Evolutionary conservation across 805 yeast species (phyloP).

Genomic region (Cyberlindnera xylosilytica): DNA sequence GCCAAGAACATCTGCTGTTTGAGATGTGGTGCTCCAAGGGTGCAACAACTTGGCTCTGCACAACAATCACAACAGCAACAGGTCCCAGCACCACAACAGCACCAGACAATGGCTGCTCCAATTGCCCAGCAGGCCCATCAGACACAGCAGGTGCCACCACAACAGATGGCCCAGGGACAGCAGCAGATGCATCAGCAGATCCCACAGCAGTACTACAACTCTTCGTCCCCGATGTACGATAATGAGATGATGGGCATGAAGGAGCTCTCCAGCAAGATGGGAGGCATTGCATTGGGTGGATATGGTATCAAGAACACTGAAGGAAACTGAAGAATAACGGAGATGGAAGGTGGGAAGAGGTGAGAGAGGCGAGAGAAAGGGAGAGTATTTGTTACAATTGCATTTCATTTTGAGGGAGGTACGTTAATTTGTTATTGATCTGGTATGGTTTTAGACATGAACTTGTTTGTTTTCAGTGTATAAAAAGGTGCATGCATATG

Average conservation of each 20-base stretch:
- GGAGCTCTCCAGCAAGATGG: slow-evolving; percentile 21
- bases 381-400: no score
- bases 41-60: slow-evolving; percentile 5
- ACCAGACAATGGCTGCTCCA: background rate
- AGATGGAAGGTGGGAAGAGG: no score
- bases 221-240: background rate
- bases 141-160: background rate
- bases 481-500: background rate
- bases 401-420: background rate
- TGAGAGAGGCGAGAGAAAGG: no score
- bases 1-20: slow-evolving; percentile 86
- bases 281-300: slow-evolving; percentile 19
- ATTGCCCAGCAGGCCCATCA: slow-evolving; percentile 3
- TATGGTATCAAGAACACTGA: slow-evolving; percentile 7
- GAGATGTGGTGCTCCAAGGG: slow-evolving; percentile 80
- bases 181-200: background rate
- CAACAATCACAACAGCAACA: slow-evolving; percentile 8
- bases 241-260: slow-evolving; percentile 11
- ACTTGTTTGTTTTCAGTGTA: background rate
- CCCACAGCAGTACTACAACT: slow-evolving; percentile 10
- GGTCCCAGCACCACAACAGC: slow-evolving; percentile 10
- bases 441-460: background rate
- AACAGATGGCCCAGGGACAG: background rate
- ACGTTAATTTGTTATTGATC: background rate
- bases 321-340: background rate